Percentiles rank a stretch among this genome's conserved stretches.
These are phyloP conservation scores for Escovopsis weberi DNA, from an alignment of 2,329 filamentous ascomycete species.

Conservation along the genomic window DNA sequence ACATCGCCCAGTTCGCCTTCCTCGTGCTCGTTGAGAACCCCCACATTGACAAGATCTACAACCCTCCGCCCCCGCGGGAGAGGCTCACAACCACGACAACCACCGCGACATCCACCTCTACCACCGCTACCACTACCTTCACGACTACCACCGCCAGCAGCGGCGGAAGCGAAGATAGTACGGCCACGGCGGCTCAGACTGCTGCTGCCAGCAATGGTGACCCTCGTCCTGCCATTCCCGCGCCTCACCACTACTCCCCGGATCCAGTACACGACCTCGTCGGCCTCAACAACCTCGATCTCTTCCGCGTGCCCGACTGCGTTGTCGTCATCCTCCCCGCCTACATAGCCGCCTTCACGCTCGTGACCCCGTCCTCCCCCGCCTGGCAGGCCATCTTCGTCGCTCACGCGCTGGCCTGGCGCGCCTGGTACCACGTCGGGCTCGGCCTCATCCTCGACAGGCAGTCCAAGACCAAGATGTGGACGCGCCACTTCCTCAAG, in stretches of 20 bases:
- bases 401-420: slow-evolving; percentile 65
- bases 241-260: slow-evolving; percentile 29
- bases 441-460: slow-evolving; percentile 71
- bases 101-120: no score
- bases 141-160: no score
- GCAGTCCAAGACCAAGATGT: slow-evolving; percentile 83
- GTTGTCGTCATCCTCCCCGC: slow-evolving; percentile 62
- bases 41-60: slow-evolving; percentile 97
- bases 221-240: slow-evolving; percentile 11
- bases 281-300: slow-evolving; percentile 69
- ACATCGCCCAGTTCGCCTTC: slow-evolving; percentile 89
- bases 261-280: slow-evolving; percentile 69
- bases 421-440: slow-evolving; percentile 82
- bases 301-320: slow-evolving; percentile 76
- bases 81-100: slow-evolving; percentile 20
- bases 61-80: slow-evolving; percentile 65
- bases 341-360: slow-evolving; percentile 59
- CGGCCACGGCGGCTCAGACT: slow-evolving; percentile 13
- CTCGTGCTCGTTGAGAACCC: slow-evolving; percentile 86
- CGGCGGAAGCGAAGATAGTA: slow-evolving; percentile 15
- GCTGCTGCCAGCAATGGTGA: slow-evolving; percentile 1
- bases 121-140: no score
- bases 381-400: slow-evolving; percentile 69
- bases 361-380: slow-evolving; percentile 63
- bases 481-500: slow-evolving; percentile 96